Percentiles rank a stretch among this genome's conserved stretches.
These are phyloP conservation scores for Mycena maculata DNA, from an alignment of 768 basidiomycete species.

Conservation along the genomic window DNA sequence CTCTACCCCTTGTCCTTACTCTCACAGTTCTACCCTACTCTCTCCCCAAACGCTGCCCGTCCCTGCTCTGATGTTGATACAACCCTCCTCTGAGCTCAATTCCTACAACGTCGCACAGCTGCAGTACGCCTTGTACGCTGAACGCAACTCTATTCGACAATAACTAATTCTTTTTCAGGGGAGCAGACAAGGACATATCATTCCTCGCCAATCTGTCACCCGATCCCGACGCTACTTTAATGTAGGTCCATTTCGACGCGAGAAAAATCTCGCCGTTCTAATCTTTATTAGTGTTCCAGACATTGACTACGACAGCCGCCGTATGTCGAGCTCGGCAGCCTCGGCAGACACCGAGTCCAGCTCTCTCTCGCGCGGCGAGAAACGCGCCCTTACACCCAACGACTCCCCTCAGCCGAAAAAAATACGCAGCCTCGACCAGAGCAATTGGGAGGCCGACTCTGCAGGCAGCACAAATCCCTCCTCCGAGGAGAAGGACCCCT, in stretches of 20 bases:
- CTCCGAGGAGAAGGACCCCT: conserved; percentile 52
- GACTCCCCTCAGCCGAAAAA: conserved; percentile 69
- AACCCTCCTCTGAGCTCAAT: conserved; percentile 55
- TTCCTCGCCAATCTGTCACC: conserved; percentile 38
- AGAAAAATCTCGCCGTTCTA: background rate
- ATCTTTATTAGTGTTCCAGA: conserved; percentile 50
- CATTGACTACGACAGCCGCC: conserved; percentile 70
- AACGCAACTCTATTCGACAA: conserved; percentile 8
- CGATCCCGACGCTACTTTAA: conserved; percentile 50
- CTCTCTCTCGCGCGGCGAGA: conserved; percentile 69
- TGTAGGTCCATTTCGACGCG: conserved; percentile 50
- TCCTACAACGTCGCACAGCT: conserved; percentile 74
- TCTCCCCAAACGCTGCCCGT: no score
- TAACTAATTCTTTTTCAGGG: conserved; percentile 23
- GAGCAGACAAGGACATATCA: conserved; percentile 33
- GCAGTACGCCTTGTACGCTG: conserved; percentile 64
- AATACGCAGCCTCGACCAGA: conserved; percentile 50
- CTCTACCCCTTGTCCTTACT: no score
- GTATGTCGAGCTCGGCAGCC: conserved; percentile 83
- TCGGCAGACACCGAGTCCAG: conserved; percentile 78
- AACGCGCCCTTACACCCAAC: conserved; percentile 66
- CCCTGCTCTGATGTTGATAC: conserved; percentile 11
- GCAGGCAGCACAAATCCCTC: conserved; percentile 39
- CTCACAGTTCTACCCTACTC: no score
- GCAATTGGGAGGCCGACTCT: conserved; percentile 49